phyloP scores from a whole-genome alignment of 192 early-diverging fungal genomes.

The Glomus cerebriforme region DNA sequence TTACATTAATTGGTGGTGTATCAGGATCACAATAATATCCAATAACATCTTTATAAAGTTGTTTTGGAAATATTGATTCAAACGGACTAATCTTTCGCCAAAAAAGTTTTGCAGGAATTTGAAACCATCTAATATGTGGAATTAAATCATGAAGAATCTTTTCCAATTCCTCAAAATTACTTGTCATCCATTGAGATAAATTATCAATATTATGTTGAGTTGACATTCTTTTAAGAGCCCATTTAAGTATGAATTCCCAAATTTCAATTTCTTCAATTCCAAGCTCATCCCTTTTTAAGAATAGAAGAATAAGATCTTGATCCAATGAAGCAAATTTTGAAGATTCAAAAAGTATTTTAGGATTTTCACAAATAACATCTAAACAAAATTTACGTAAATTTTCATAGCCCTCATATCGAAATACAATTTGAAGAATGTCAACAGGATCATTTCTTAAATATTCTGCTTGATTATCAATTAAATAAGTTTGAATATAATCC shows the following conservation, averaged over 20 bases:
- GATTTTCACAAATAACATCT: neutral
- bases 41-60: too few species aligned
- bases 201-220: neutral
- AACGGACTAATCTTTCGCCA: too few species aligned
- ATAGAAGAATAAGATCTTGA: neutral
- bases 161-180: neutral
- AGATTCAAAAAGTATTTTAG: neutral
- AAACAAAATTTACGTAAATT: neutral
- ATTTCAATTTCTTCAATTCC: neutral
- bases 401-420: neutral
- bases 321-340: neutral
- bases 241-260: neutral
- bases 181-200: neutral
- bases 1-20: neutral
- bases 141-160: neutral
- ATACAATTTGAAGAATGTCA: neutral
- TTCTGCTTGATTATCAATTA: neutral
- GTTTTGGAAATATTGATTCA: too few species aligned
- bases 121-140: neutral
- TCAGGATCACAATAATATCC: too few species aligned
- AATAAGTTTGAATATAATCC: neutral
- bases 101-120: too few species aligned
- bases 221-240: neutral
- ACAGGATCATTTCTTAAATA: neutral
- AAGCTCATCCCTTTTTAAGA: neutral